phyloP scores from a whole-genome alignment of 2,329 filamentous ascomycete genomes.

The Corynespora cassiicola region DNA sequence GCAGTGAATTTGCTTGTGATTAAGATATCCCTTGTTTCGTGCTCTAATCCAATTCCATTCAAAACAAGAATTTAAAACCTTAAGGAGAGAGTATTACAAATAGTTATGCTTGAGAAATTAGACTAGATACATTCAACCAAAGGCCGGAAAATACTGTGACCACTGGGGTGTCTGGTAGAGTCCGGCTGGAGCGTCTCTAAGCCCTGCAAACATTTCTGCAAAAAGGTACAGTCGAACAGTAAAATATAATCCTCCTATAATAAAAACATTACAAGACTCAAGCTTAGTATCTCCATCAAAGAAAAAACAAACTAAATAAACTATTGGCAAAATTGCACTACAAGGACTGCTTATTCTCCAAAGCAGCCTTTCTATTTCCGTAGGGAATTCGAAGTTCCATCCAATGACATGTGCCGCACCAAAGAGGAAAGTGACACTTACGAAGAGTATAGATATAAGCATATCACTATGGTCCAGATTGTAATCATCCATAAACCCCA shows the following conservation, averaged over 20 bases:
- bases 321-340: conserved; percentile 1
- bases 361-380: conserved; percentile 8
- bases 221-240: conserved; percentile 12
- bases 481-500: no score
- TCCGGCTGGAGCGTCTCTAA: conserved; percentile 13
- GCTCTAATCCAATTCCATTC: no score
- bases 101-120: no score
- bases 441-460: neutral
- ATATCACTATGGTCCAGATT: no score
- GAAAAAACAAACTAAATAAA: no score
- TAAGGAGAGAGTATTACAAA: no score
- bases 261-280: neutral
- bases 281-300: no score
- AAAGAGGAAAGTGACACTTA: conserved; percentile 3
- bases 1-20: no score
- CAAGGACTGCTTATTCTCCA: conserved; percentile 17
- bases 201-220: conserved; percentile 15
- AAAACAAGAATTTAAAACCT: no score
- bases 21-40: no score
- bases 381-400: conserved; percentile 18
- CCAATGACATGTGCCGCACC: conserved; percentile 11
- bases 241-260: conserved; percentile 3
- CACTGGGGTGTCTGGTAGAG: conserved; percentile 19
- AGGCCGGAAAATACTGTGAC: conserved; percentile 18
- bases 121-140: no score